Evolutionary conservation across 768 basidiomycete species (phyloP).

Genomic region (Cytidiella melzeri): DNA sequence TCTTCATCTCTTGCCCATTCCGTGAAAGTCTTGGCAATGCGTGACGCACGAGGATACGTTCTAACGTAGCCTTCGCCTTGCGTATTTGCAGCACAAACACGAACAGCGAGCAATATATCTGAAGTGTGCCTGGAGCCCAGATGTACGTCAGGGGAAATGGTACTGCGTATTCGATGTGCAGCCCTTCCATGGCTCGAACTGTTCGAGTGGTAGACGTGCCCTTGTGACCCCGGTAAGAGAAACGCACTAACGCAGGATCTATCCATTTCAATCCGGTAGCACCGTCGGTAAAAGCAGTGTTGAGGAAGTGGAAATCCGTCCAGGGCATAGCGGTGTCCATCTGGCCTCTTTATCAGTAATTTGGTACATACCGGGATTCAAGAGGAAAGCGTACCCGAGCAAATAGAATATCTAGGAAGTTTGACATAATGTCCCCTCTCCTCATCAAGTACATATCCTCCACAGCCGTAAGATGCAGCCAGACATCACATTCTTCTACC

Average conservation of each 20-base stretch:
- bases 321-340: conserved; percentile 70
- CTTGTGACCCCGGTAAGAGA: conserved; percentile 55
- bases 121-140: conserved; percentile 51
- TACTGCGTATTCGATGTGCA: conserved; percentile 72
- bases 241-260: conserved; percentile 60
- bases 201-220: conserved; percentile 44
- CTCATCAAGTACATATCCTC: conserved; percentile 74
- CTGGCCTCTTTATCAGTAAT: conserved; percentile 29
- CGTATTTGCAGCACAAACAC: conserved; percentile 68
- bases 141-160: conserved; percentile 81
- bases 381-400: conserved; percentile 44
- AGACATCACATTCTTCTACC: conserved; percentile 59
- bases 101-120: conserved; percentile 62
- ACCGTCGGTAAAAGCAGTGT: conserved; percentile 68
- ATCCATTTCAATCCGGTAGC: conserved; percentile 52
- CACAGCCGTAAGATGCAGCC: conserved; percentile 54
- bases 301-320: conserved; percentile 81
- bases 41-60: conserved; percentile 62
- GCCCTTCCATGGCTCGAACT: conserved; percentile 58
- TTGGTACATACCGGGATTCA: background rate
- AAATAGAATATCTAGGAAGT: conserved; percentile 70
- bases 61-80: conserved; percentile 64
- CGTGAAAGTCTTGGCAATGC: conserved; percentile 29
- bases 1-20: conserved; percentile 46
- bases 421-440: conserved; percentile 68